Percentiles rank a stretch among this genome's conserved stretches.
Evolutionary conservation across 2,329 filamentous ascomycete species (phyloP).

Genomic region (Epichloe coenophiala): DNA sequence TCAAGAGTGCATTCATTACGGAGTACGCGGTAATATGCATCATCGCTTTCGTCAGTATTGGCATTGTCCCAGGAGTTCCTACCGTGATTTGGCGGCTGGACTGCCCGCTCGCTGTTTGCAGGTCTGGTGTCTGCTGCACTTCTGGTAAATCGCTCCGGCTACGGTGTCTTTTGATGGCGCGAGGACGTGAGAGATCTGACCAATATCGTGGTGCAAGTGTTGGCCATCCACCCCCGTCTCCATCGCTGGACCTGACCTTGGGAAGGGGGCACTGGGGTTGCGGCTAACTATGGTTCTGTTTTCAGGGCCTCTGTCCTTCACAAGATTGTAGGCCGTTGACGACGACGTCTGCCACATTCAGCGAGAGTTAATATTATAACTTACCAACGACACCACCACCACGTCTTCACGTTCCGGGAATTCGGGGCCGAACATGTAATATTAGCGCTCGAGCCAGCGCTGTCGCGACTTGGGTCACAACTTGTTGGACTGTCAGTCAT

Average conservation of each 20-base stretch:
- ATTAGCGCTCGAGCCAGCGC: neutral
- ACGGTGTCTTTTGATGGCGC: no score
- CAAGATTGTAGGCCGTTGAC: neutral
- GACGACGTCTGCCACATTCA: neutral
- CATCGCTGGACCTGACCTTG: neutral
- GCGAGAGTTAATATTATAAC: neutral
- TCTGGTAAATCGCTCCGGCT: no score
- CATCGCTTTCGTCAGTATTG: neutral
- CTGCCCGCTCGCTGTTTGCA: neutral
- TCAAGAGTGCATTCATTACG: neutral
- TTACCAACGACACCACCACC: neutral
- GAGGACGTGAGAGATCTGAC: no score
- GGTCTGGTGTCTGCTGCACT: neutral
- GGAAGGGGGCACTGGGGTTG: neutral
- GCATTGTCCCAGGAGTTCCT: no score
- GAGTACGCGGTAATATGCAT: neutral
- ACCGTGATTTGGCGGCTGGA: neutral
- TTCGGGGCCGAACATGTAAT: neutral
- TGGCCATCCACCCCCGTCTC: neutral
- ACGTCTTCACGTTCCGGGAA: neutral
- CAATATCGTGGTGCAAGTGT: no score
- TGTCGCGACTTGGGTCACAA: neutral
- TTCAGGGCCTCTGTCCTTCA: neutral
- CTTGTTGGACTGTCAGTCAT: neutral
- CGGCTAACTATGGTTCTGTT: constrained; percentile 2